Evolutionary conservation across 768 basidiomycete genomes (phyloP).

Genomic region (Rhodocollybia butyracea): DNA sequence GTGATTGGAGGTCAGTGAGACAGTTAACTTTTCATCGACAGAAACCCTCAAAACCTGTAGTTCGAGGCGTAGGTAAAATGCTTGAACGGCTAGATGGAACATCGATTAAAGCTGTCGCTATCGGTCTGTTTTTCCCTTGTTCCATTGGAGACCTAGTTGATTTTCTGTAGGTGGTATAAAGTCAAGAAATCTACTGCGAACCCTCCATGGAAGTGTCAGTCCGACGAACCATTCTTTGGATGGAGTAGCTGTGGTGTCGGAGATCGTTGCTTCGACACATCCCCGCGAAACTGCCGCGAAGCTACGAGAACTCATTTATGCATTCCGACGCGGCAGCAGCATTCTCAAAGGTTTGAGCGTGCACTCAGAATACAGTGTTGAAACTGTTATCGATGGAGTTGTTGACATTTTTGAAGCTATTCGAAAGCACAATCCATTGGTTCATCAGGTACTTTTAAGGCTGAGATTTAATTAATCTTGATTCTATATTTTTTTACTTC

Average conservation of each 20-base stretch:
- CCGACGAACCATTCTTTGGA: conserved; percentile 56
- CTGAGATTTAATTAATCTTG: too few relatives aligned
- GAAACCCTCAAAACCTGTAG: conserved; percentile 15
- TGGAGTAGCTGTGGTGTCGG: conserved; percentile 88
- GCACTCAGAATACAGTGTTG: conserved; percentile 2
- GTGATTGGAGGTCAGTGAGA: conserved; percentile 43
- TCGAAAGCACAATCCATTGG: conserved; percentile 56
- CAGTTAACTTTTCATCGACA: not conserved
- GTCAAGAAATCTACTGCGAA: conserved; percentile 68
- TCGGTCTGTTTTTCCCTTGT: conserved; percentile 51
- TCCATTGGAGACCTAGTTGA: not conserved
- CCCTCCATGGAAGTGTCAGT: conserved; percentile 69
- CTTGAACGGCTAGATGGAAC: conserved; percentile 64
- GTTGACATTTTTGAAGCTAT: conserved; percentile 48
- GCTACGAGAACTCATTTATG: conserved; percentile 39
- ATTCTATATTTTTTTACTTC: not conserved
- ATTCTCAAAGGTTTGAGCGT: not conserved
- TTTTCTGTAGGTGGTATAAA: conserved; percentile 76
- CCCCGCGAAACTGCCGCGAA: conserved; percentile 50
- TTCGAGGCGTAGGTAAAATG: conserved; percentile 66
- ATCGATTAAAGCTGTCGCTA: conserved; percentile 71
- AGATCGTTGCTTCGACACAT: conserved; percentile 65
- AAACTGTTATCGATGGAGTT: conserved; percentile 38
- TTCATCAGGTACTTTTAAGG: conserved; percentile 73
- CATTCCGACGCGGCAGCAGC: conserved; percentile 30